A percentile compares a stretch with the other conserved stretches of the same genome.
phyloP scores from a whole-genome alignment of 306 rosid species.

The apple (Malus domestica) region DNA sequence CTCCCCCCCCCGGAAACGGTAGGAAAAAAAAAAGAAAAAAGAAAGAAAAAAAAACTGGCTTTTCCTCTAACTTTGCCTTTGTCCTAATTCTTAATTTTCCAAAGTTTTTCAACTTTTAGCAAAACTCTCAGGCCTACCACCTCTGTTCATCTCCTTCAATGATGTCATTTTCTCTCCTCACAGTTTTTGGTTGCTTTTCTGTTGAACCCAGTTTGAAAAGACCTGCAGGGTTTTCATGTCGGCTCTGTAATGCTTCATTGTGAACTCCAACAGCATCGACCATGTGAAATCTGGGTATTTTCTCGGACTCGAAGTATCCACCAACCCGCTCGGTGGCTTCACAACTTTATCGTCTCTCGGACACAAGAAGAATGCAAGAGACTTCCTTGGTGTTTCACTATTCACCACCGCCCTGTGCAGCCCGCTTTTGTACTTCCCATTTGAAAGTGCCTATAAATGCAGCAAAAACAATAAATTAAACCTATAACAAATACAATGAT shows the following conservation, averaged over 20 bases:
- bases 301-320: constrained; percentile 49
- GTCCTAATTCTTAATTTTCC: constrained; percentile 10
- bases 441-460: constrained; percentile 64
- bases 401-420: constrained; percentile 98
- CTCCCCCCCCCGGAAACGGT: background rate
- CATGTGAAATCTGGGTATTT: constrained; percentile 92
- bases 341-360: constrained; percentile 79
- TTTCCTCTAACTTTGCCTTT: constrained; percentile 36
- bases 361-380: constrained; percentile 88
- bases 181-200: constrained; percentile 16
- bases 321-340: constrained; percentile 64
- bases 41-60: constrained; percentile 9
- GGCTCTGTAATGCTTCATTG: constrained; percentile 84
- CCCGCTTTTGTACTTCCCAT: constrained; percentile 91
- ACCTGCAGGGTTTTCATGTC: constrained; percentile 77
- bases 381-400: constrained; percentile 61
- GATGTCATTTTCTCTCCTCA: constrained; percentile 14
- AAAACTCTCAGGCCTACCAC: constrained; percentile 15
- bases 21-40: background rate
- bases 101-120: background rate
- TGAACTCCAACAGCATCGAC: constrained; percentile 77
- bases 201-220: constrained; percentile 65
- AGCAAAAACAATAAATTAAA: background rate
- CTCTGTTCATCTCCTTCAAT: constrained; percentile 3
- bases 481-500: background rate